Base-by-base conservation (phyloP, 352 stramenopile species). In the Chloridella minuta region DNA sequence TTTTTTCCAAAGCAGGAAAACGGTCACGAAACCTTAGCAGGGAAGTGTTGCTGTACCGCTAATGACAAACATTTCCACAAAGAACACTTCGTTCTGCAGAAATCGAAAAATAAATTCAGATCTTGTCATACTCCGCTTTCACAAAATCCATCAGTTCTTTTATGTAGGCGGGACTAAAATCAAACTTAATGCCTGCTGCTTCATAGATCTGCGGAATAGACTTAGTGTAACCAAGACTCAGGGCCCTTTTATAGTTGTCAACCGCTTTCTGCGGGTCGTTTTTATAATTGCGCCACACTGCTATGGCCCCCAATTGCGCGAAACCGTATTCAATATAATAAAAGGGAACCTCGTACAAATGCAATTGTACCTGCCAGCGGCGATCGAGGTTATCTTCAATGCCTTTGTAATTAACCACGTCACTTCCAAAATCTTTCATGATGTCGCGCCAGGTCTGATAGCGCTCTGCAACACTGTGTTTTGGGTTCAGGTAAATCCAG, bases 291-390 rank as follows among this genome's bases (percentile, higher is more conserved):
- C 40, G 40, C 40, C 40, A 66, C 10, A 66, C 40, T 18, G 40
- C 40, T 18, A 66, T 66, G 40, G 40, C 40, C n/a, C 40, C 40
- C n/a, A 66, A 66, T 66, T 66, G 40, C 40, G 40, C 40, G 40
- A 66, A 66, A 66, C 40, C 40, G n/a, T 66, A 66, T 66, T 66
- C 40, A 66, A 66, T 66, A 66, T 66, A 66, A 66, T 66, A 66
- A 66, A 66, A 66, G n/a, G 40, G 40, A 18, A 66, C 40, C n/a
- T 66, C 40, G n/a, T 66, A 66, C n/a, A 66, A 66, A 66, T 66
- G 40, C 40, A 66, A 66, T 66, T 66, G 40, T n/a, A 66, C 40
- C 40, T 66, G 40, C 40, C 40, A 66, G 40, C 40, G 40, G n/a
- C 40, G 40, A 18, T 66, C n/a, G 10, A 66, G n/a, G n/a, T 66